Evolutionary conservation across 2,329 filamentous ascomycete species (phyloP).

Genomic region (Calonectria honghensis): DNA sequence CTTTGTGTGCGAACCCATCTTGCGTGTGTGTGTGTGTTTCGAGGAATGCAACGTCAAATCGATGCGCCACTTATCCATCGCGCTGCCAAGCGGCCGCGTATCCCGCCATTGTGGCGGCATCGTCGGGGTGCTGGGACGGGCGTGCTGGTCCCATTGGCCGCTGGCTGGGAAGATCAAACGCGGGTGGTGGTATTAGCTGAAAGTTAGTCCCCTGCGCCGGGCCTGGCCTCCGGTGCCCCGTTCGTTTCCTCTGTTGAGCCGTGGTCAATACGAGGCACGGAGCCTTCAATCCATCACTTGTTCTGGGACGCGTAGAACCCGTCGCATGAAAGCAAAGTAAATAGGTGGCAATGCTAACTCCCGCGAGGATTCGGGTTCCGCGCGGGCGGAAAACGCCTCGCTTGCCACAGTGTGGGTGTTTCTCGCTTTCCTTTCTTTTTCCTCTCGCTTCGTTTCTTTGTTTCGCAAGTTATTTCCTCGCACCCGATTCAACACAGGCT

Average conservation of each 20-base stretch:
- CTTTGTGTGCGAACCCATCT: too few species aligned
- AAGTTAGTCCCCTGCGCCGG: neutral
- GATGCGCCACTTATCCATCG: neutral
- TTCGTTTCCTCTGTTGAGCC: neutral
- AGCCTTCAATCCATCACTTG: neutral
- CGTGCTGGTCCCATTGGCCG: neutral
- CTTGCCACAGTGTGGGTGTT: neutral
- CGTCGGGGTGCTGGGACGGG: neutral
- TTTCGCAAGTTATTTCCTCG: neutral
- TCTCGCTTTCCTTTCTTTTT: neutral
- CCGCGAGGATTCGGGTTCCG: neutral
- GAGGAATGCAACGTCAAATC: neutral
- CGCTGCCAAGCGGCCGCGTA: neutral
- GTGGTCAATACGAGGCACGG: neutral
- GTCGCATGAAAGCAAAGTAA: neutral
- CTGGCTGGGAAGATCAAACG: neutral
- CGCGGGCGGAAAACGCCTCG: neutral
- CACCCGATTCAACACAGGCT: neutral
- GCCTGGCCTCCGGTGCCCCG: slow-evolving; percentile 3
- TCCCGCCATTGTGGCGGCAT: slow-evolving; percentile 19
- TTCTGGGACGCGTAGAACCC: neutral
- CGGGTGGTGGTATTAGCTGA: neutral
- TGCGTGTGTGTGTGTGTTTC: neutral
- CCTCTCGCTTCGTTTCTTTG: neutral
- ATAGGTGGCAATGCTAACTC: neutral